These are phyloP conservation scores for Astraeus odoratus DNA, from an alignment of 768 basidiomycete genomes.

Conservation along the genomic window DNA sequence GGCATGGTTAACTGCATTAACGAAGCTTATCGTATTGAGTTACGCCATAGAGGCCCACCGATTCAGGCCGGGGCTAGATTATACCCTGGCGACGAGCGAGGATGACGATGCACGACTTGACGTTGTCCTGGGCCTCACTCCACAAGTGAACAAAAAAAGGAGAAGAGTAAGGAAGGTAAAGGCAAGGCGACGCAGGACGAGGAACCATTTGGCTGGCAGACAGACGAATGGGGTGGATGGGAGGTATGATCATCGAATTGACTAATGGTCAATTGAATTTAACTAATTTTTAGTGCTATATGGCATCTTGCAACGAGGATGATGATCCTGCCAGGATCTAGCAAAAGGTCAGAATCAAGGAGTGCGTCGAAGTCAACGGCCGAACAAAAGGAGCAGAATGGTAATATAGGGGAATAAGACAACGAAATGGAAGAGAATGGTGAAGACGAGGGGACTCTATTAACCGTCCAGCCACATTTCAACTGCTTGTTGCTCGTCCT, in stretches of 20 bases:
- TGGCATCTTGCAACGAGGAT: conserved; percentile 90
- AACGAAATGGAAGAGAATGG: conserved; percentile 33
- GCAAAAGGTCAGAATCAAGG: conserved; percentile 28
- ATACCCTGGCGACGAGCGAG: conserved; percentile 87
- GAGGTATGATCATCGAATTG: conserved; percentile 48
- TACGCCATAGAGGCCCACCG: conserved; percentile 76
- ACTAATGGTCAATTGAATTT: background rate
- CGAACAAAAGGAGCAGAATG: conserved; percentile 12
- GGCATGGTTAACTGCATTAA: conserved; percentile 78
- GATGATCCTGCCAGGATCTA: conserved; percentile 77
- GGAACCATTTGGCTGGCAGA: conserved; percentile 50
- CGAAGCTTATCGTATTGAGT: conserved; percentile 62
- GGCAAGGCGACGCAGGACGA: conserved; percentile 25
- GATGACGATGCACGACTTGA: conserved; percentile 79
- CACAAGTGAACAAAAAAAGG: conserved; percentile 34
- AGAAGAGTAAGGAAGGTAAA: conserved; percentile 24
- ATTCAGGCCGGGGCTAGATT: conserved; percentile 90
- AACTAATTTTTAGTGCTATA: conserved; percentile 61
- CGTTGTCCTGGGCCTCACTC: conserved; percentile 81
- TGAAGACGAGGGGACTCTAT: conserved; percentile 71
- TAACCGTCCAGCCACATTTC: conserved; percentile 85
- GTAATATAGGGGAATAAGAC: conserved; percentile 22
- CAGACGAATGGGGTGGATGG: conserved; percentile 88
- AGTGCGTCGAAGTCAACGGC: conserved; percentile 9
- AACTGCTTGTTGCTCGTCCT: conserved; percentile 85